These are phyloP conservation scores for Inosperma sp. DNA, from an alignment of 768 basidiomycete species.

Conservation along the genomic window DNA sequence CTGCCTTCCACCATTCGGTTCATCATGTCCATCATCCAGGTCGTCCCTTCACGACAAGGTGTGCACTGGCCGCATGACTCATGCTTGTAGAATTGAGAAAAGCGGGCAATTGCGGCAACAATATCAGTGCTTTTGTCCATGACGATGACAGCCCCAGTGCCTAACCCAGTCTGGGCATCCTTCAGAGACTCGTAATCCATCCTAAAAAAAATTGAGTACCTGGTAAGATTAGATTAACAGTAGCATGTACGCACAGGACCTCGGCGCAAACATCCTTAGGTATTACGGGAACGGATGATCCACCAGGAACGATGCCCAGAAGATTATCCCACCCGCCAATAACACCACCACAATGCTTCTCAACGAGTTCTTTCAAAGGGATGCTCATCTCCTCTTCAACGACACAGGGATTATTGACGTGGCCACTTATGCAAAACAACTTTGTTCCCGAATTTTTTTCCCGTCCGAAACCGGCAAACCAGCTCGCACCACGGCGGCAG, in stretches of 20 bases:
- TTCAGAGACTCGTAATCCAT: slow-evolving; percentile 99
- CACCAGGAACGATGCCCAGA: slow-evolving; percentile 94
- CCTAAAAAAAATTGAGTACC: slow-evolving; percentile 33
- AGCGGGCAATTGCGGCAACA: slow-evolving; percentile 89
- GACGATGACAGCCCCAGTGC: slow-evolving; percentile 97
- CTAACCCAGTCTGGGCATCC: slow-evolving; percentile 93
- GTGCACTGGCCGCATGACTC: slow-evolving; percentile 98
- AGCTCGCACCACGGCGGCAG: slow-evolving; percentile 77
- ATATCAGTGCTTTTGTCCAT: slow-evolving; percentile 99
- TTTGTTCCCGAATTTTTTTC: slow-evolving; percentile 96
- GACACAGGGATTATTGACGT: slow-evolving; percentile 97
- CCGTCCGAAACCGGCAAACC: slow-evolving; percentile 92
- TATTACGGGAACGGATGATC: slow-evolving; percentile 89
- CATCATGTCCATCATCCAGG: slow-evolving; percentile 99
- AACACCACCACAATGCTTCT: slow-evolving; percentile 96
- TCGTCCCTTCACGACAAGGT: slow-evolving; percentile 91
- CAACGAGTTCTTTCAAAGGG: slow-evolving; percentile 85
- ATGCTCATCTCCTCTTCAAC: slow-evolving; percentile 99
- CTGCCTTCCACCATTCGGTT: slow-evolving; percentile 90
- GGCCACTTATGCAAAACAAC: slow-evolving; percentile 92
- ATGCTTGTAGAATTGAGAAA: slow-evolving; percentile 97
- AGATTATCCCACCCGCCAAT: slow-evolving; percentile 95
- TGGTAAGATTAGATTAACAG: not conserved
- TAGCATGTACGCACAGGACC: slow-evolving; percentile 66
- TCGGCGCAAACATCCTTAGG: slow-evolving; percentile 79